A percentile compares a stretch with the other conserved stretches of the same genome.
These are phyloP conservation scores for Aspergillus kassunensis DNA, from an alignment of 495 filamentous ascomycete genomes.

Conservation along the genomic window DNA sequence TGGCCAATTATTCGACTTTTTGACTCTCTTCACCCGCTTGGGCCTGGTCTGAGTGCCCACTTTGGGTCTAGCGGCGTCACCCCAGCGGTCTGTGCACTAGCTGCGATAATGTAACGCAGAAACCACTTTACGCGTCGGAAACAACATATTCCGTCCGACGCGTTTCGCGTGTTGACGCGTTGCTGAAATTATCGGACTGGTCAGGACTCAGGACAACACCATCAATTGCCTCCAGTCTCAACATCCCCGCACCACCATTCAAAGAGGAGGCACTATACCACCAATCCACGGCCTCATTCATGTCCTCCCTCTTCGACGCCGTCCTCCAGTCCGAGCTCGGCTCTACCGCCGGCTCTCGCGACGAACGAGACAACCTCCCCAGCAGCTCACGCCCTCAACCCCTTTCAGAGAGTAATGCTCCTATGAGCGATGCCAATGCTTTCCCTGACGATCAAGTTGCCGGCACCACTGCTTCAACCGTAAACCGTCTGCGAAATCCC, in stretches of 20 bases:
- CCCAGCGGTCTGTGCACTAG: neutral
- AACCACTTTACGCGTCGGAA: constrained; percentile 42
- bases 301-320: constrained; percentile 53
- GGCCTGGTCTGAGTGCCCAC: constrained; percentile 10
- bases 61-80: constrained; percentile 10
- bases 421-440: constrained; percentile 49
- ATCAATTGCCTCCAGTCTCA: too few species aligned
- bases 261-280: neutral
- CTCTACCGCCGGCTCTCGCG: constrained; percentile 34
- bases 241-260: too few species aligned
- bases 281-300: constrained; percentile 24
- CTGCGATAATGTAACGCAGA: constrained; percentile 15
- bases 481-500: constrained; percentile 55
- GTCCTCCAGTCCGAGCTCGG: constrained; percentile 49
- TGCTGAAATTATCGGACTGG: too few species aligned
- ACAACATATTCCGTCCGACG: constrained; percentile 23
- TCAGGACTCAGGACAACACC: too few species aligned
- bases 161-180: constrained; percentile 37
- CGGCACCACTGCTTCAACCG: constrained; percentile 48
- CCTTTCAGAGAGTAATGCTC: constrained; percentile 51
- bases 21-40: neutral
- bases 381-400: constrained; percentile 42
- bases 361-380: constrained; percentile 32
- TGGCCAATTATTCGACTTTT: neutral
- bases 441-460: constrained; percentile 62